Evolutionary conservation across 2,329 filamentous ascomycete species (phyloP).

Genomic region (Ilyonectria destructans): DNA sequence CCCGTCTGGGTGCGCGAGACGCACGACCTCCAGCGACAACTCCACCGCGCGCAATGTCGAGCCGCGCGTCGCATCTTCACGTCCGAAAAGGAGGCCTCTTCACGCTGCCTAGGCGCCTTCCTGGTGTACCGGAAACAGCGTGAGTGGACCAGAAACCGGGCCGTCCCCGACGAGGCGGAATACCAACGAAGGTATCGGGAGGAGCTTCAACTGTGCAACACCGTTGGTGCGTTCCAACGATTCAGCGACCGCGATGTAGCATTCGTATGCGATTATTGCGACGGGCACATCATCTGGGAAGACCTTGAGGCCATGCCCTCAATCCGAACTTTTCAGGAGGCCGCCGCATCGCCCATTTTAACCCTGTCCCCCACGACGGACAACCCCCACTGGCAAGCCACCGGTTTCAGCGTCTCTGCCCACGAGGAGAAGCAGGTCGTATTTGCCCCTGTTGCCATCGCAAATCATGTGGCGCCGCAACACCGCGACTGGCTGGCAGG

Average conservation of each 20-base stretch:
- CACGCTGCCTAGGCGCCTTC: conserved; percentile 71
- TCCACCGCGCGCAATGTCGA: conserved; percentile 73
- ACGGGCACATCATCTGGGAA: conserved; percentile 73
- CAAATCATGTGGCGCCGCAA: conserved; percentile 69
- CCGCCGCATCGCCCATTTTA: conserved; percentile 42
- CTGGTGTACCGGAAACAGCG: conserved; percentile 68
- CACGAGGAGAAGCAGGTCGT: conserved; percentile 67
- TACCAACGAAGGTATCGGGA: conserved; percentile 61
- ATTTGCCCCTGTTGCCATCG: conserved; percentile 71
- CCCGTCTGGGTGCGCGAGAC: conserved; percentile 71
- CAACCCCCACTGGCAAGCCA: conserved; percentile 68
- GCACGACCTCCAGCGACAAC: conserved; percentile 62
- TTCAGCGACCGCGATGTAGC: conserved; percentile 70
- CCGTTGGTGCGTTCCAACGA: conserved; percentile 70
- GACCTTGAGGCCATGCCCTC: conserved; percentile 70
- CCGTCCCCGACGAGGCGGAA: conserved; percentile 50
- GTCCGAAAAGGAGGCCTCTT: conserved; percentile 63
- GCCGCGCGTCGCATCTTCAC: conserved; percentile 71
- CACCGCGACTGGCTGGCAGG: conserved; percentile 68
- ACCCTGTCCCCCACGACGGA: conserved; percentile 48
- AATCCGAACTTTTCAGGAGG: conserved; percentile 55
- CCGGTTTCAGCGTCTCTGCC: conserved; percentile 58
- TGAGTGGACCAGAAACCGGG: conserved; percentile 49
- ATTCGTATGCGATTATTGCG: conserved; percentile 75
- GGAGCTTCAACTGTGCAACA: conserved; percentile 67